These are phyloP conservation scores for Phytophthora multivora DNA, from an alignment of 352 stramenopile species.

Conservation along the genomic window DNA sequence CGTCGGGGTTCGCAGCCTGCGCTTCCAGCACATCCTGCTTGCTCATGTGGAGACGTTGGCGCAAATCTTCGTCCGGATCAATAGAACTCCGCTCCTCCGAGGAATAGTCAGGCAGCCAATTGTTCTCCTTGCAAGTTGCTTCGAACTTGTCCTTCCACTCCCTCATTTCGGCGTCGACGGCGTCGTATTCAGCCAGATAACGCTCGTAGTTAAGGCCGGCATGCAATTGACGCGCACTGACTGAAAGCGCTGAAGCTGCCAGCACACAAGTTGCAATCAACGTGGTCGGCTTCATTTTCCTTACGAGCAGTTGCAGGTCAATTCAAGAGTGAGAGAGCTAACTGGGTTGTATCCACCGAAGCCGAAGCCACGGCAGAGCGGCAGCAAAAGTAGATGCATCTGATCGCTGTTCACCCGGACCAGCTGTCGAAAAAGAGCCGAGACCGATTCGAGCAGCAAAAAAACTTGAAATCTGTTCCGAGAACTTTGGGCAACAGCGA, in stretches of 20 bases:
- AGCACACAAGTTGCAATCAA: conserved; percentile 17
- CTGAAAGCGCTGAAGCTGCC: conserved; percentile 16
- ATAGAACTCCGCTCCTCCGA: conserved; percentile 23
- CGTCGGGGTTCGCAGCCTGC: conserved; percentile 34
- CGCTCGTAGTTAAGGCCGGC: conserved; percentile 44
- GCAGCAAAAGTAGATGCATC: conserved; percentile 9
- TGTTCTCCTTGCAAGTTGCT: conserved; percentile 16
- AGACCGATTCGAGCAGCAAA: conserved; percentile 32
- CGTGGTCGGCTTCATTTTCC: conserved; percentile 19
- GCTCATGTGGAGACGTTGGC: conserved; percentile 42
- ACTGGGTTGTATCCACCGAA: conserved; percentile 7
- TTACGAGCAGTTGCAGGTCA: conserved; percentile 16
- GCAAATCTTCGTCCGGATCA: conserved; percentile 34
- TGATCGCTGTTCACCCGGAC: conserved; percentile 22
- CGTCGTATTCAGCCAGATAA: conserved; percentile 36
- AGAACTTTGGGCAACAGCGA: conserved; percentile 8
- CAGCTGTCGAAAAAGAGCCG: conserved; percentile 20
- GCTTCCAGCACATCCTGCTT: conserved; percentile 33
- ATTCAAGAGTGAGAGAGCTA: conserved; percentile 33
- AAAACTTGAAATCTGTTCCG: conserved; percentile 26
- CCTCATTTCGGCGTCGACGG: conserved; percentile 14
- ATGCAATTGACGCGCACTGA: conserved; percentile 30
- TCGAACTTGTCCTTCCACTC: conserved; percentile 28
- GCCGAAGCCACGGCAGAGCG: conserved; percentile 24
- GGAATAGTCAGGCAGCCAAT: conserved; percentile 30